Evolutionary conservation across 768 basidiomycete genomes (phyloP).

Genomic region (Scleroderma citrinum): DNA sequence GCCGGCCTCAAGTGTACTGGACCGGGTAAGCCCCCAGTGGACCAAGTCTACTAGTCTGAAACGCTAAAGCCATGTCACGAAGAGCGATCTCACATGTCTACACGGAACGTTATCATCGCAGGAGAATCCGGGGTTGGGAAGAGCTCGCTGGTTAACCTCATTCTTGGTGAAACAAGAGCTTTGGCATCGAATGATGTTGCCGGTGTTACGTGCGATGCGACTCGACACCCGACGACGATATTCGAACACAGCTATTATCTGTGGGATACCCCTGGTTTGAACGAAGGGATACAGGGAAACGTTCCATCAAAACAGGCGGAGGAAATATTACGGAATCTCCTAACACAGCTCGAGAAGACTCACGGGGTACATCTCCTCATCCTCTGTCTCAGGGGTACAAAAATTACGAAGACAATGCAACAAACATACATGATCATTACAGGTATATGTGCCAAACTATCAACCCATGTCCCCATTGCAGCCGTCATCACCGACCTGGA

Average conservation of each 20-base stretch:
- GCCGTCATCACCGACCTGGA: slow-evolving; percentile 30
- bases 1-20: background rate
- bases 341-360: slow-evolving; percentile 15
- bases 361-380: slow-evolving; percentile 22
- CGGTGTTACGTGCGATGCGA: slow-evolving; percentile 19
- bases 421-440: slow-evolving; percentile 20
- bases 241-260: slow-evolving; percentile 18
- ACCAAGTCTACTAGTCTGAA: background rate
- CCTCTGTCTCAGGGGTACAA: slow-evolving; percentile 23
- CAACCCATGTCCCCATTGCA: slow-evolving; percentile 16
- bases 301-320: slow-evolving; percentile 18
- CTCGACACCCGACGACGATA: slow-evolving; percentile 12
- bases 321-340: slow-evolving; percentile 21
- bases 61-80: too few relatives aligned
- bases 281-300: slow-evolving; percentile 20
- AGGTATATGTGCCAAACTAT: slow-evolving; percentile 15
- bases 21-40: background rate
- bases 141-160: slow-evolving; percentile 27
- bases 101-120: slow-evolving; percentile 24
- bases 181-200: slow-evolving; percentile 15
- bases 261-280: slow-evolving; percentile 30
- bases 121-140: slow-evolving; percentile 27
- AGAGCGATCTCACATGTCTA: background rate
- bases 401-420: slow-evolving; percentile 22
- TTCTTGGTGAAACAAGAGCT: slow-evolving; percentile 18